Base-by-base conservation (phyloP, 2,329 filamentous ascomycete species). In the Dactylellina parvicollis region DNA sequence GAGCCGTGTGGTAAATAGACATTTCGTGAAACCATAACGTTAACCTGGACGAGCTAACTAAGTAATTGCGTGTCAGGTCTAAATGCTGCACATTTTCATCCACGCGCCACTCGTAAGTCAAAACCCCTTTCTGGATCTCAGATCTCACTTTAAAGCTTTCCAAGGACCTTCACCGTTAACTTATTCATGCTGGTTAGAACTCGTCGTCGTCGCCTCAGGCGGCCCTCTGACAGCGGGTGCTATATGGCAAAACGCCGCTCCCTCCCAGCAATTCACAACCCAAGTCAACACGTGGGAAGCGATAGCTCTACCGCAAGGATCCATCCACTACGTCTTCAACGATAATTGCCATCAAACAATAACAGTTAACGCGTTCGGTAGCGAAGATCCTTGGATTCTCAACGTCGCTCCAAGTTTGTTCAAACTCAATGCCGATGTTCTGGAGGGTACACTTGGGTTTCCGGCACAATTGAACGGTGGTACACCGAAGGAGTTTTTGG, bases 301-400 rank as follows among this genome's bases (percentile, higher is more conserved):
- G 57, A 61, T 61, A 10, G 57, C 57, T 28, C 57, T 61, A 5
- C 57, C 57, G 3, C 57, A 61, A 24, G 57, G 57, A 14, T 61
- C 57, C n/a, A 61, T 61, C 9, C 57, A 61, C 28, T 61, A 61
- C 26, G 57, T 61, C 20, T 61, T 61, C 57, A 61, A 61, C 42
- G 57, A 61, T 22, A 61, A 61, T 20, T 61, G 57, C 57, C 57
- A 61, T 61, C 57, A 26, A 50, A 61, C 42, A 4, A 40, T 61
- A 28, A 50, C 57, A 0, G 57, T 61, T 44, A 61, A 61, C 44
- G 57, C 57, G 28, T 61, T 61, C 30, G 57, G 57, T 40, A 61
- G 57, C 20, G 57, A 61, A 22, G 57, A 61, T 50, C 57, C 57
- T 16, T 61, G 57, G 57, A 61, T 61, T 40, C 44, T 61, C 5